Evolutionary conservation across 305 asterid species (phyloP).

Genomic region (Andrographis paniculata): DNA sequence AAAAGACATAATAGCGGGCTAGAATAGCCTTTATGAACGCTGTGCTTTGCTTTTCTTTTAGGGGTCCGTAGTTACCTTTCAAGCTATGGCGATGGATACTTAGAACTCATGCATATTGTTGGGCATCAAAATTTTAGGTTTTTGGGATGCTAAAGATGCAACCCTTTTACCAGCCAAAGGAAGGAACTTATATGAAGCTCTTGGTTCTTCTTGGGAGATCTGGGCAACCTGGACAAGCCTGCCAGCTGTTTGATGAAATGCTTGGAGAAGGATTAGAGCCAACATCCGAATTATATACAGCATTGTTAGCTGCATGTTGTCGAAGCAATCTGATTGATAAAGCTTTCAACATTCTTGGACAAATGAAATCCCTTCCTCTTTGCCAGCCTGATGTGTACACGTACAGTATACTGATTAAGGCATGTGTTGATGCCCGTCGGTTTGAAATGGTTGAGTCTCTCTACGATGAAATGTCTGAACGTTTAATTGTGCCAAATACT

Average conservation of each 20-base stretch:
- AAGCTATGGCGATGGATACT: too few relatives aligned
- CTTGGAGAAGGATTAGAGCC: constrained; percentile 67
- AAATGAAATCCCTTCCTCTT: constrained; percentile 57
- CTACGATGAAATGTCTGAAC: constrained; percentile 55
- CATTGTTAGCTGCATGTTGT: constrained; percentile 70
- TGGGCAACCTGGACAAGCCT: constrained; percentile 82
- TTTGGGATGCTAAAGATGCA: constrained; percentile 82
- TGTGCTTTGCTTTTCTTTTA: background rate
- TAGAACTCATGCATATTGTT: background rate
- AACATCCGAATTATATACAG: constrained; percentile 64
- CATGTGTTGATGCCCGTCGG: constrained; percentile 62
- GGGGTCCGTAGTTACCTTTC: too few relatives aligned
- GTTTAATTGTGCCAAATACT: constrained; percentile 62
- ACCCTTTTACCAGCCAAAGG: constrained; percentile 76
- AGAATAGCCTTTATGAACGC: too few relatives aligned
- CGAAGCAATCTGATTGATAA: constrained; percentile 61
- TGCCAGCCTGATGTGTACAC: constrained; percentile 93
- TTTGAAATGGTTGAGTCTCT: constrained; percentile 69
- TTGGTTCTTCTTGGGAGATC: constrained; percentile 81
- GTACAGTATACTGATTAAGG: constrained; percentile 77
- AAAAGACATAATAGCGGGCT: too few relatives aligned
- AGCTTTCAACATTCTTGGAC: constrained; percentile 55
- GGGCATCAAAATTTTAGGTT: constrained; percentile 31
- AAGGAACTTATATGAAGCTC: constrained; percentile 81
- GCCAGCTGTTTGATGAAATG: constrained; percentile 70